Base-by-base conservation (phyloP, 345 rosid species). In the Erysimum cheiranthoides region DNA sequence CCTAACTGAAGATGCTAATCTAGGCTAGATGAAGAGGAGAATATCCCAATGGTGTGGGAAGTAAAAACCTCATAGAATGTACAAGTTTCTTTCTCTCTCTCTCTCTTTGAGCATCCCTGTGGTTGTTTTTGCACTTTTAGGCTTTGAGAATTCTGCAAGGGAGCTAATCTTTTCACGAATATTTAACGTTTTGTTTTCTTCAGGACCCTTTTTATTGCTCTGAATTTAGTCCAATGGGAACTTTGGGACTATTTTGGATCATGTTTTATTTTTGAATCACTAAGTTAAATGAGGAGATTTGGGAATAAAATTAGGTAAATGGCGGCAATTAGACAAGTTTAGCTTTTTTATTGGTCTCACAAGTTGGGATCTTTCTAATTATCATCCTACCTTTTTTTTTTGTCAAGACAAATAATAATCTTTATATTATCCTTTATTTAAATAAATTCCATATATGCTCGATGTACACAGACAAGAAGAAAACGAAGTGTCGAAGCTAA, bases 121-220 rank as follows among this genome's bases (percentile, higher is more conserved):
- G 30, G 49, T 56, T 74, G 58, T 52, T 49, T 14, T 8, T 17
- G 77, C 77, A 63, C 1, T 64, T 64, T 65, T 73, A 65, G 47
- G 78, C 78, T 54, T 65, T 73, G 35, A 63, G 66, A 64, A 56
- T 66, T 66, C 58, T 75, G 43, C 79, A 39, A 59, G 52, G 78
- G 68, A 66, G 38, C 38, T 51, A 14, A 53, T 45, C 21, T 65
- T 65, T 65, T 65, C 46, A 43, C 38, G 21, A 5, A 54, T 73
- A 10, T 56, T 45, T 32, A 3, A 62, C 35, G 25, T 42, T 28
- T 63, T 43, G 47, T 63, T 54, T 35, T 36, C 39, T 32, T 32
- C 4, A 45, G 12, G 30, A 36, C 71, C 17, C 47, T 16, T 30
- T 69, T 35, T 3, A n/a, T 16, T 70, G 73, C 10, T 67, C 38